These are phyloP conservation scores for Irpex sp. DNA, from an alignment of 1,284 basidiomycete species.

Conservation along the genomic window DNA sequence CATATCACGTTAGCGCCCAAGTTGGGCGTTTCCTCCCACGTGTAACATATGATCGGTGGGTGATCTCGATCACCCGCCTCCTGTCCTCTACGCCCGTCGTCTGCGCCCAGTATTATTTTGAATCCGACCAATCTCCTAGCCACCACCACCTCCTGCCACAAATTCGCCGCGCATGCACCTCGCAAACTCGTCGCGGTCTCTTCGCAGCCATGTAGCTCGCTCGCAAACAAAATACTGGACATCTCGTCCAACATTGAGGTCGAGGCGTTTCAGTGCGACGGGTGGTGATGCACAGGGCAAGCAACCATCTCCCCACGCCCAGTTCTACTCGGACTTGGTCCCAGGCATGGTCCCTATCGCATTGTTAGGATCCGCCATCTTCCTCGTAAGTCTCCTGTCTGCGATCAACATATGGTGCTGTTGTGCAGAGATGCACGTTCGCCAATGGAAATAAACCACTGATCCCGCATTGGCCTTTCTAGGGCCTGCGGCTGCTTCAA, in stretches of 20 bases:
- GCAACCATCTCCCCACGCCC: conserved; percentile 48
- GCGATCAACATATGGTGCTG: not conserved
- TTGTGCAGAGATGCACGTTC: not conserved
- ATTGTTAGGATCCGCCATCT: conserved; percentile 72
- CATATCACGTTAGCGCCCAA: no score
- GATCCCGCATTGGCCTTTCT: not conserved
- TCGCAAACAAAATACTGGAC: conserved; percentile 1
- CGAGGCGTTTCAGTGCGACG: not conserved
- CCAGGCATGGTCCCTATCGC: conserved; percentile 77
- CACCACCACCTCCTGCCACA: not conserved
- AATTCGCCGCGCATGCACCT: conserved; percentile 3
- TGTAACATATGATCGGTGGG: no score
- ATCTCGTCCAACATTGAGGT: not conserved
- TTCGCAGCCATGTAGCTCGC: conserved; percentile 1
- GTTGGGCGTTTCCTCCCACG: no score
- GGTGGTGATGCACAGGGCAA: conserved; percentile 4
- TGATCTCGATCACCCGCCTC: no score
- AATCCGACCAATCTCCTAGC: not conserved
- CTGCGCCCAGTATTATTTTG: not conserved
- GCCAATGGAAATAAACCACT: not conserved
- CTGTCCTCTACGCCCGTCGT: not conserved
- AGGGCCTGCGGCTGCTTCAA: conserved; percentile 66
- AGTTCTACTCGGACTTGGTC: conserved; percentile 62
- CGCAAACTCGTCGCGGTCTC: not conserved
- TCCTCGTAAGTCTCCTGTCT: conserved; percentile 49